Percentiles rank a stretch among this genome's conserved stretches.
phyloP scores from a whole-genome alignment of 1,284 basidiomycete genomes.

The Crocinoboletus sp. region DNA sequence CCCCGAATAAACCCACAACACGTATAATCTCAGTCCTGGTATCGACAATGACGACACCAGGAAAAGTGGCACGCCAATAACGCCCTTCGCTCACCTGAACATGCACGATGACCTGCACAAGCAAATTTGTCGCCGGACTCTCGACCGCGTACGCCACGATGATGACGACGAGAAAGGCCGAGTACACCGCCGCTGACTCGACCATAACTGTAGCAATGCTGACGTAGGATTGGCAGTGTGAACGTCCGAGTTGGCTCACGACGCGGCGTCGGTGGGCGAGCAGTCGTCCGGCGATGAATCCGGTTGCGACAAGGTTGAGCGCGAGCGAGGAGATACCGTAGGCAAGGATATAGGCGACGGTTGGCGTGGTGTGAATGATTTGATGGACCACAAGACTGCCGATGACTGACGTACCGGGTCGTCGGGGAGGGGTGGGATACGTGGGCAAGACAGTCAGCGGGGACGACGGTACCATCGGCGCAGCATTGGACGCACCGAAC shows the following conservation, averaged over 20 bases:
- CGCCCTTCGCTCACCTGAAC: conserved; percentile 11
- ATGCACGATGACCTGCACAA: conserved; percentile 6
- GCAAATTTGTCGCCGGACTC: conserved; percentile 4
- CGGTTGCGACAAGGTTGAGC: conserved; percentile 14
- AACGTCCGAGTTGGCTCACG: conserved; percentile 7
- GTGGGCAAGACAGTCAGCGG: neutral
- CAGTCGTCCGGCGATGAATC: conserved; percentile 13
- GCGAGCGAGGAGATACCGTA: conserved; percentile 9
- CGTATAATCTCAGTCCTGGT: neutral
- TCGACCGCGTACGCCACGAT: conserved; percentile 2
- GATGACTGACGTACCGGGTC: neutral
- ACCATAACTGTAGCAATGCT: conserved; percentile 5
- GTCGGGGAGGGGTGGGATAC: neutral
- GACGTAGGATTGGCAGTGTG: conserved; percentile 8
- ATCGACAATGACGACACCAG: neutral
- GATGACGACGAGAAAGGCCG: conserved; percentile 7
- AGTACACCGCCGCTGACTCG: conserved; percentile 15
- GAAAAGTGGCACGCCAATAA: no score
- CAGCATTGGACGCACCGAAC: conserved; percentile 5
- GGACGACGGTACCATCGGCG: neutral
- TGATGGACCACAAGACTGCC: conserved; percentile 8
- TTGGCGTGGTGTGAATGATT: neutral
- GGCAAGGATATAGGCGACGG: neutral
- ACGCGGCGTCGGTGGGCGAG: conserved; percentile 7
- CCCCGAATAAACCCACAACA: no score